These are phyloP conservation scores for Plasmodium vivax DNA, from an alignment of 169 alveolate species.

Conservation along the genomic window DNA sequence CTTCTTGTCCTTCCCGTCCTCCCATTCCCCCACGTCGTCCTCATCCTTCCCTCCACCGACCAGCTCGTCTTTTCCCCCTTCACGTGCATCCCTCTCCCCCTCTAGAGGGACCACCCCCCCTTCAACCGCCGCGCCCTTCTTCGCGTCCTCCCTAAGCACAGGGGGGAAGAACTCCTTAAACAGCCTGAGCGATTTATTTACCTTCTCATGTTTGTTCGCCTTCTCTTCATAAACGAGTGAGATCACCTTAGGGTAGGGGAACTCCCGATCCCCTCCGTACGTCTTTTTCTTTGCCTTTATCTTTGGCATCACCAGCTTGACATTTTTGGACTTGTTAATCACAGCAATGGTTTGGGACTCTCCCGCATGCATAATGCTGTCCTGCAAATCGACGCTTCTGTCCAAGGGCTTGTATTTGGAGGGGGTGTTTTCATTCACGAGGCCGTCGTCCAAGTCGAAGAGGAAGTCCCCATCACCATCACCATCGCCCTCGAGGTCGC, in stretches of 20 bases:
- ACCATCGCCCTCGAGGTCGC: background rate
- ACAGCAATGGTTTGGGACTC: slow-evolving; percentile 18
- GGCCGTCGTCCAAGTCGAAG: background rate
- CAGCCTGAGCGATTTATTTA: slow-evolving; percentile 8
- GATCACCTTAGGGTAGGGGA: slow-evolving; percentile 24
- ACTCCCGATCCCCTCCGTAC: background rate
- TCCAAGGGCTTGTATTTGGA: background rate
- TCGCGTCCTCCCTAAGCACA: background rate
- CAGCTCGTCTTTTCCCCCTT: background rate
- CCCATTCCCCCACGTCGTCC: background rate
- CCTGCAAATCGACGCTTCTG: slow-evolving; percentile 18
- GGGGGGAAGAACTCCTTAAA: slow-evolving; percentile 46
- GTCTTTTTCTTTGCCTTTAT: background rate
- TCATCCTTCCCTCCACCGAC: background rate
- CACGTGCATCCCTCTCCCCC: background rate
- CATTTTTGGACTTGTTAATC: slow-evolving; percentile 55
- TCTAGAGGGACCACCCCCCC: background rate
- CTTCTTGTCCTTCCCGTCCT: background rate
- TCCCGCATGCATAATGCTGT: slow-evolving; percentile 18
- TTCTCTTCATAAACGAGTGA: slow-evolving; percentile 34
- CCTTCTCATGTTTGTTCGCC: slow-evolving; percentile 9
- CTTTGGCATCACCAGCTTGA: slow-evolving; percentile 26
- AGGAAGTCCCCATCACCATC: background rate
- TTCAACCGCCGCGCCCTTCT: background rate
- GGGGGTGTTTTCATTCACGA: background rate